Percentiles rank a stretch among this genome's conserved stretches.
Conservation (phyloP, 1,139 yeast genomes). For the Saccharomyces hybrid region DNA sequence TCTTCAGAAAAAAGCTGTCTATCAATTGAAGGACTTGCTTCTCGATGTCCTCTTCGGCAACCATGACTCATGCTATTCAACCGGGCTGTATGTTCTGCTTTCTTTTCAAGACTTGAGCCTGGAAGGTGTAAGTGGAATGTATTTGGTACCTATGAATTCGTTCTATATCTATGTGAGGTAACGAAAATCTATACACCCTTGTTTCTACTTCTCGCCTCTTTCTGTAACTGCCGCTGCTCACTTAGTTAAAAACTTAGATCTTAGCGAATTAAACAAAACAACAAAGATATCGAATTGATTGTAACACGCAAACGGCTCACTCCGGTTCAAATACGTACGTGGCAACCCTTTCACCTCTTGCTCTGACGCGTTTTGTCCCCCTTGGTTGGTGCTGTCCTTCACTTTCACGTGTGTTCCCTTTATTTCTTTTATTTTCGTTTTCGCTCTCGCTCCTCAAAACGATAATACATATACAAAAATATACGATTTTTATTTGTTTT, state of each 20-base stretch:
- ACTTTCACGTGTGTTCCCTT: neutral
- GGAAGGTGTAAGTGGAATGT: neutral
- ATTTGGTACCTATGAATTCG: neutral
- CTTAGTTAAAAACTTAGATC: neutral
- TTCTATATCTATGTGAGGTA: neutral
- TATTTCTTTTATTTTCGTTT: neutral
- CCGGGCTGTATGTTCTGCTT: neutral
- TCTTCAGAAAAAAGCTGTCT: constrained; percentile 28
- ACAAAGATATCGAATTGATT: neutral
- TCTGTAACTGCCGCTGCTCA: neutral
- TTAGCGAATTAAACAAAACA: neutral
- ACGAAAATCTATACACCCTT: neutral
- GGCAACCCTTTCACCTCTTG: neutral
- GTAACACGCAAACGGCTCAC: neutral
- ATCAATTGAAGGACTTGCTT: constrained; percentile 20
- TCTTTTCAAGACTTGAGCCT: neutral
- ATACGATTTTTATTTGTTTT: neutral
- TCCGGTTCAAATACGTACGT: neutral
- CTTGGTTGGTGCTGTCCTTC: neutral
- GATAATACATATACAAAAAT: neutral
- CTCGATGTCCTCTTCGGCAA: constrained; percentile 4
- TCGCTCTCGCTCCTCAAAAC: constrained; percentile 1
- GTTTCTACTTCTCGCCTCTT: neutral
- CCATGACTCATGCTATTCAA: neutral
- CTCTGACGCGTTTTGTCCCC: neutral